These are phyloP conservation scores for Penicillium sp. DNA, from an alignment of 2,329 filamentous ascomycete species.

Conservation along the genomic window DNA sequence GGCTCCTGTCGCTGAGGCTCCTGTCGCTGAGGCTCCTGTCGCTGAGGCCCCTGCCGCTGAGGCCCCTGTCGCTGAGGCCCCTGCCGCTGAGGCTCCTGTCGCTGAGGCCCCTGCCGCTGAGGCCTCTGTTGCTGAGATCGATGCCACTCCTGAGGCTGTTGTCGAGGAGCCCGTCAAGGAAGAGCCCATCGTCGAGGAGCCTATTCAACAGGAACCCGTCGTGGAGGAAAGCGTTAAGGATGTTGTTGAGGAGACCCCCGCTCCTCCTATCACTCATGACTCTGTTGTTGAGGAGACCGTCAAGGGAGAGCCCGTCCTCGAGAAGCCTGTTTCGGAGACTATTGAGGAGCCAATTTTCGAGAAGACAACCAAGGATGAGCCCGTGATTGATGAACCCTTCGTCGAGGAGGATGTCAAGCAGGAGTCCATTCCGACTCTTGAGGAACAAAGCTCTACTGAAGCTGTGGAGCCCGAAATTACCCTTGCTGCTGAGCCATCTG, in stretches of 20 bases:
- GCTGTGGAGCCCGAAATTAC: background rate
- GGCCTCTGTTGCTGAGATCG: background rate
- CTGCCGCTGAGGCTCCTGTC: constrained; percentile 1
- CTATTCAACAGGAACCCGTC: too few species aligned
- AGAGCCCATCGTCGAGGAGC: background rate
- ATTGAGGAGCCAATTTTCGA: constrained; percentile 4
- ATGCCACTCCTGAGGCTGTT: too few species aligned
- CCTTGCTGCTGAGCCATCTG: background rate
- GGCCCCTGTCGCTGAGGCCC: background rate
- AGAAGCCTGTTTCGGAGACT: background rate
- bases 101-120: background rate
- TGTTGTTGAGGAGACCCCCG: too few species aligned
- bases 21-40: background rate
- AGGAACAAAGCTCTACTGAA: constrained; percentile 4
- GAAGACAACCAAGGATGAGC: constrained; percentile 1
- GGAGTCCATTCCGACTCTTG: background rate
- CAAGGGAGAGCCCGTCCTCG: too few species aligned
- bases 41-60: constrained; percentile 3
- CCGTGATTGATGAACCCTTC: background rate
- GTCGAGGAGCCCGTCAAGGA: too few species aligned
- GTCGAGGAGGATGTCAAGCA: background rate
- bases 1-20: background rate
- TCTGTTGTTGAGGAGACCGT: too few species aligned
- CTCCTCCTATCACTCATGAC: too few species aligned
- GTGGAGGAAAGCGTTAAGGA: too few species aligned